phyloP scores from a whole-genome alignment of 2,329 filamentous ascomycete species.

The Anisogramma anomala region DNA sequence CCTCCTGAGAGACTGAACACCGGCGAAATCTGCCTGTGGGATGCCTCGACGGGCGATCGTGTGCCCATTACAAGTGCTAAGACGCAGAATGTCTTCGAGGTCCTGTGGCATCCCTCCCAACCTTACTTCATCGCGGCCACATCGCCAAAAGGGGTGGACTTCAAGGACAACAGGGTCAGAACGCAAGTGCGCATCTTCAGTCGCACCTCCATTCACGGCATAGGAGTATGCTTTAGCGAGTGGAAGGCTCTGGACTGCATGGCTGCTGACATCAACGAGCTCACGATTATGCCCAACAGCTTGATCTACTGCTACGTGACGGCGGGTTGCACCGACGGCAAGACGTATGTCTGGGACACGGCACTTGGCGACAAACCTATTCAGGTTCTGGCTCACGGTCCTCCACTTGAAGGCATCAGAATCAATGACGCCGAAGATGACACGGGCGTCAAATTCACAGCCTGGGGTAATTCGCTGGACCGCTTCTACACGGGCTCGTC shows the following conservation, averaged over 20 bases:
- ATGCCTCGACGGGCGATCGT: constrained; percentile 32
- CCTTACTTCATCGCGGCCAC: constrained; percentile 46
- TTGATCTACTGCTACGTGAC: constrained; percentile 40
- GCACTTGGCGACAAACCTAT: constrained; percentile 42
- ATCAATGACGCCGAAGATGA: constrained; percentile 31
- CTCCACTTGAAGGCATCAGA: constrained; percentile 7
- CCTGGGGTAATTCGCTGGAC: constrained; percentile 46
- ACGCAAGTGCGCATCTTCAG: constrained; percentile 49
- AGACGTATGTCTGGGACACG: constrained; percentile 53
- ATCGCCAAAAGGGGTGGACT: constrained; percentile 36
- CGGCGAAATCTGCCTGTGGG: constrained; percentile 50
- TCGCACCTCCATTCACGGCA: constrained; percentile 17
- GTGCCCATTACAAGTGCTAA: constrained; percentile 39
- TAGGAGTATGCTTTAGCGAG: constrained; percentile 29
- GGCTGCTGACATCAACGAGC: constrained; percentile 51
- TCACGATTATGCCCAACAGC: constrained; percentile 47
- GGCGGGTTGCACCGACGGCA: constrained; percentile 50
- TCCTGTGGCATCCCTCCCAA: constrained; percentile 48
- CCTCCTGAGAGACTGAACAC: constrained; percentile 45
- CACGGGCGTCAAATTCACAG: constrained; percentile 51
- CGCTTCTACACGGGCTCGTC: constrained; percentile 53
- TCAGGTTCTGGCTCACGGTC: constrained; percentile 43
- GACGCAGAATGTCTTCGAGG: constrained; percentile 52
- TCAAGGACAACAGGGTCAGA: constrained; percentile 29
- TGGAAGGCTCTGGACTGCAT: constrained; percentile 46